Evolutionary conservation across 1,284 basidiomycete species (phyloP).

Genomic region (Sporisorium exsertum): DNA sequence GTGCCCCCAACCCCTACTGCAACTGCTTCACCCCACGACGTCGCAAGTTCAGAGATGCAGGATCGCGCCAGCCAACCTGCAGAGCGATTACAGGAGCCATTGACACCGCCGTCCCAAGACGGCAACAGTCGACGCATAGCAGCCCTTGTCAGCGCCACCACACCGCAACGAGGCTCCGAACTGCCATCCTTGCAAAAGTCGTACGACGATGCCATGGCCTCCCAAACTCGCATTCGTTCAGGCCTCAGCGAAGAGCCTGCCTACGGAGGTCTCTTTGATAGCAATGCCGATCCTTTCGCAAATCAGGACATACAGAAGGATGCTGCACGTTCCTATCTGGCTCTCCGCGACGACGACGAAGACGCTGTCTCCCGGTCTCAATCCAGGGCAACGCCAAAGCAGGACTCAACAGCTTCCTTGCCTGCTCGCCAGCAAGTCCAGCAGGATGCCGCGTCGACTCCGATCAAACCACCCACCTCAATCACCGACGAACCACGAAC

Average conservation of each 20-base stretch:
- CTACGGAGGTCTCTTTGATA: constrained; percentile 24
- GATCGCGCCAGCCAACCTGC: neutral
- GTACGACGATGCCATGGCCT: constrained; percentile 31
- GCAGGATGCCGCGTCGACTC: neutral
- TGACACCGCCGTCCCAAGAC: neutral
- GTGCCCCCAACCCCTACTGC: neutral
- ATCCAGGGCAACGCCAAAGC: constrained; percentile 1
- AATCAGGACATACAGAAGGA: neutral
- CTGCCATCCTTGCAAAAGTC: constrained; percentile 21
- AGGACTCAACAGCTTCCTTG: neutral
- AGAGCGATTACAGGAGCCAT: neutral
- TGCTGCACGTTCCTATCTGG: constrained; percentile 23
- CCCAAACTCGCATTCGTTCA: constrained; percentile 16
- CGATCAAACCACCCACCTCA: neutral
- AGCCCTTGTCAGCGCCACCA: constrained; percentile 4
- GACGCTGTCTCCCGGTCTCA: neutral
- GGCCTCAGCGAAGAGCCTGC: constrained; percentile 16
- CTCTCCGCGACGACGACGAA: constrained; percentile 38
- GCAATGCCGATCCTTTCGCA: constrained; percentile 3
- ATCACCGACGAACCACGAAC: constrained; percentile 10
- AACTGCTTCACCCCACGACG: neutral
- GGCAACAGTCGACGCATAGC: constrained; percentile 13
- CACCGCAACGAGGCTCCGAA: constrained; percentile 8
- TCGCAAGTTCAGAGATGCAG: neutral
- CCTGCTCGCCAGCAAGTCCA: constrained; percentile 1